Evolutionary conservation across 768 basidiomycete genomes (phyloP), one percentile per base, ranked within the genome.

Genomic region (Boletus sp.): DNA sequence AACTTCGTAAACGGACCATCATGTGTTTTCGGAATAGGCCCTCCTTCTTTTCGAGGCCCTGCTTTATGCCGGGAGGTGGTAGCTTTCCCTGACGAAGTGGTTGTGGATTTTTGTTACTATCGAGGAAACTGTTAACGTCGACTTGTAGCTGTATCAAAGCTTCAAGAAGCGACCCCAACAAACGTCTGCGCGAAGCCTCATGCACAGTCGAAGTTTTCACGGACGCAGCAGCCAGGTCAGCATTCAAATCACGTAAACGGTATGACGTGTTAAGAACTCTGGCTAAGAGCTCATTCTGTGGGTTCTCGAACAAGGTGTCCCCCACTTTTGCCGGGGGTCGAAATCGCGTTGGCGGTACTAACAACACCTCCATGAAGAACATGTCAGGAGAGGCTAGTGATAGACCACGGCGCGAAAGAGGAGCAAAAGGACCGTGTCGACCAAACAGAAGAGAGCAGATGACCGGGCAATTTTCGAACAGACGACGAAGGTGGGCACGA

Each of bases 21-120:
- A 99, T 98, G 66, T 99, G 85, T 74, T 95, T 97, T 54, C 97
- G 80, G 80, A 99, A 99, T 46, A 99, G 70, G 42, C 97, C 97
- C 60, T 98, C 97, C 73, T 99, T 99, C 81, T 98, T 99, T 76
- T 99, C 97, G 63, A 99, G 74, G 13, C 88, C 83, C 72, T 99
- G 96, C 78, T 98, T 99, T 58, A 99, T 85, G 58, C 97, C 97
- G 41, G 86, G 79, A 33, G 95, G 94, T 29, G 95, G 94, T 19
- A 91, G 76, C 66, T 93, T 93, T 4, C 96, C 97, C 65, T 89
- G 86, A 48, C 89, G 80, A 54, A 90, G 75, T n/a, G 84, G 79
- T 33, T 84, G 77, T 7, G 96, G 93, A 65, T 98, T 98, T 75
- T 98, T 98, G 68, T 84, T 90, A 65, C 90, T 93, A 66, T 99